Conservation (phyloP, 2,329 filamentous ascomycete species). For the Ophiosphaerella narmari region DNA sequence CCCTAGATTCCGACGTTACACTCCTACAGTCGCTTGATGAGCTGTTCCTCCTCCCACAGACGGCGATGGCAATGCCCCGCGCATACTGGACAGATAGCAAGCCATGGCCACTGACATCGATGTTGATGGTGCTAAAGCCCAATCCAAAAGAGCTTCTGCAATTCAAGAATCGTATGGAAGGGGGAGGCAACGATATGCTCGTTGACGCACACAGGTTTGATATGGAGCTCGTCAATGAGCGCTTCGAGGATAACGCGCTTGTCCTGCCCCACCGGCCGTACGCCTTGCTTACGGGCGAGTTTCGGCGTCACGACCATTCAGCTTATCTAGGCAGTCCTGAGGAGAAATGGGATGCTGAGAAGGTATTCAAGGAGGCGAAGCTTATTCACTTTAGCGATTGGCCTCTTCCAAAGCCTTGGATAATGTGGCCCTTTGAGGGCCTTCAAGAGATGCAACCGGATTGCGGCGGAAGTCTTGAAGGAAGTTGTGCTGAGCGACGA, state of each 20-base stretch:
- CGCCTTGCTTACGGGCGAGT: slow-evolving; percentile 66
- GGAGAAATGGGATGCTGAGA: slow-evolving; percentile 64
- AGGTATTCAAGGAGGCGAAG: slow-evolving; percentile 63
- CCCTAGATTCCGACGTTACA: slow-evolving; percentile 67
- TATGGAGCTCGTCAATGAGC: slow-evolving; percentile 70
- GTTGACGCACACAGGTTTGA: slow-evolving; percentile 57
- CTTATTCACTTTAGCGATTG: slow-evolving; percentile 74
- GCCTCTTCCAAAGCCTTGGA: slow-evolving; percentile 70
- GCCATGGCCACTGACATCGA: slow-evolving; percentile 60
- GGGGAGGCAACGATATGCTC: slow-evolving; percentile 32
- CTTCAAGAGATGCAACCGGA: slow-evolving; percentile 52
- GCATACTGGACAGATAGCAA: slow-evolving; percentile 70
- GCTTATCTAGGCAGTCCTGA: slow-evolving; percentile 58
- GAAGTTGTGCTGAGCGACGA: slow-evolving; percentile 44
- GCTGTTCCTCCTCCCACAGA: slow-evolving; percentile 67
- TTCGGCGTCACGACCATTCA: slow-evolving; percentile 59
- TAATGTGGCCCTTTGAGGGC: slow-evolving; percentile 51
- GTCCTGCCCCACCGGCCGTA: slow-evolving; percentile 69
- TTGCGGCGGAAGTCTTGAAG: slow-evolving; percentile 42
- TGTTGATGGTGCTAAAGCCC: slow-evolving; percentile 67
- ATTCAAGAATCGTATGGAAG: slow-evolving; percentile 37
- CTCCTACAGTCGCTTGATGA: slow-evolving; percentile 70
- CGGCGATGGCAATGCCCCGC: slow-evolving; percentile 68
- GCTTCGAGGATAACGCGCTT: slow-evolving; percentile 63
- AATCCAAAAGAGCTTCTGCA: slow-evolving; percentile 56